A percentile compares a stretch with the other conserved stretches of the same genome.
Conservation (phyloP, 2,329 filamentous ascomycete genomes). For the Conoideocrella luteorostrata region DNA sequence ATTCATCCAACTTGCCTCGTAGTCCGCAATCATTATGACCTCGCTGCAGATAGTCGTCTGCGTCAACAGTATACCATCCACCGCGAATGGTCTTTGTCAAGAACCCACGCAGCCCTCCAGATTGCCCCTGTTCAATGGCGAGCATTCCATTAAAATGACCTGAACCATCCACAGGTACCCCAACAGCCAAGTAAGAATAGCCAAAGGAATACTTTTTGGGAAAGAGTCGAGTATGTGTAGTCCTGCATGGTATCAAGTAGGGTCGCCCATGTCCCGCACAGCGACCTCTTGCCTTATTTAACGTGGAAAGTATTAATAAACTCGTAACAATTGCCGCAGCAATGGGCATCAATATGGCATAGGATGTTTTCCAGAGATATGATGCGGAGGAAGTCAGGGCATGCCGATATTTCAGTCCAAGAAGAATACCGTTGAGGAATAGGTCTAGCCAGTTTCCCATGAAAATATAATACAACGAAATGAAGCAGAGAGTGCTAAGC, state of each 20-base stretch:
- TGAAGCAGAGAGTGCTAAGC: background rate
- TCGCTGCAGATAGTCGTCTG: slow-evolving; percentile 55
- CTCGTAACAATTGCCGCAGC: background rate
- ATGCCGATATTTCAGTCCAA: slow-evolving; percentile 4
- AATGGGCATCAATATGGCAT: background rate
- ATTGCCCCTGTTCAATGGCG: slow-evolving; percentile 33
- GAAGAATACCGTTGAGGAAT: slow-evolving; percentile 6
- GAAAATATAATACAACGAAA: slow-evolving; percentile 14
- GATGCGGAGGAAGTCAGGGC: background rate
- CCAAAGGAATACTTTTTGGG: slow-evolving; percentile 62
- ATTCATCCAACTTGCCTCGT: slow-evolving; percentile 55
- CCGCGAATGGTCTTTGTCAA: slow-evolving; percentile 5
- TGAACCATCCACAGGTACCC: slow-evolving; percentile 58
- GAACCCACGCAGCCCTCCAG: background rate
- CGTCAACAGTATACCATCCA: slow-evolving; percentile 53
- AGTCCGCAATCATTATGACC: slow-evolving; percentile 46
- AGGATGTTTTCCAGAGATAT: background rate
- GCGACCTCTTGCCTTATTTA: background rate
- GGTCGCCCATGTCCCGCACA: slow-evolving; percentile 23
- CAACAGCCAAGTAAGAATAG: slow-evolving; percentile 65
- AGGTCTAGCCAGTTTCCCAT: slow-evolving; percentile 18
- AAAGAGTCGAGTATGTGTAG: slow-evolving; percentile 59
- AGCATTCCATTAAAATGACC: slow-evolving; percentile 51
- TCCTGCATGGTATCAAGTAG: slow-evolving; percentile 58
- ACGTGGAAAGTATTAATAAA: background rate